Evolutionary conservation across 1,139 yeast species (phyloP).

Genomic region (Candida labiduridarum): DNA sequence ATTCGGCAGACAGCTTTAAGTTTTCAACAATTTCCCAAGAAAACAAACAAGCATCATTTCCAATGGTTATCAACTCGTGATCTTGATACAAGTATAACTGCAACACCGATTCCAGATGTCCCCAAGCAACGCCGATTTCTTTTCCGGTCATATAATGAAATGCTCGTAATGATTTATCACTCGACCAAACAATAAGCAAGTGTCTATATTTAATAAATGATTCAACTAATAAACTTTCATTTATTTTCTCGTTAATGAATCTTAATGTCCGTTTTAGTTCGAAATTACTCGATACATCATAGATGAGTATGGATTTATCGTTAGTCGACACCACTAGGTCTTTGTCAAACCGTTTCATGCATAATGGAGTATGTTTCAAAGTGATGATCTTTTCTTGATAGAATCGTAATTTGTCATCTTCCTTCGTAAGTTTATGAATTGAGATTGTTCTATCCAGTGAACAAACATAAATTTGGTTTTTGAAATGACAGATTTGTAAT

Average conservation of each 20-base stretch:
- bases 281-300: slow-evolving; percentile 31
- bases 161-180: slow-evolving; percentile 60
- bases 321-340: slow-evolving; percentile 54
- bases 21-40: slow-evolving; percentile 37
- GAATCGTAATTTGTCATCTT: slow-evolving; percentile 14
- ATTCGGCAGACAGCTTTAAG: slow-evolving; percentile 1
- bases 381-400: slow-evolving; percentile 50
- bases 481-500: slow-evolving; percentile 32
- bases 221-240: slow-evolving; percentile 48
- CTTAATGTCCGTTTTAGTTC: slow-evolving; percentile 45
- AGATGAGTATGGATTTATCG: slow-evolving; percentile 51
- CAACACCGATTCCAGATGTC: slow-evolving; percentile 61
- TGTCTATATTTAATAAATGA: slow-evolving; percentile 31
- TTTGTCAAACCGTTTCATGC: slow-evolving; percentile 29
- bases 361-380: slow-evolving; percentile 51
- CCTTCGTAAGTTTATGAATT: slow-evolving; percentile 42
- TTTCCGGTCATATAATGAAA: slow-evolving; percentile 50
- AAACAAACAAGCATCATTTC: slow-evolving; percentile 56
- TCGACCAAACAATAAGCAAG: slow-evolving; percentile 41
- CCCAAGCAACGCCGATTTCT: slow-evolving; percentile 57
- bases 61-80: slow-evolving; percentile 40
- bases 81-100: slow-evolving; percentile 28
- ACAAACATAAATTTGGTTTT: slow-evolving; percentile 47
- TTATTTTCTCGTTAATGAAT: slow-evolving; percentile 32
- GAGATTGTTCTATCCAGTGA: slow-evolving; percentile 63